A percentile compares a stretch with the other conserved stretches of the same genome.
Evolutionary conservation across 257 asterid genomes (phyloP).

Genomic region (Vinca minor): DNA sequence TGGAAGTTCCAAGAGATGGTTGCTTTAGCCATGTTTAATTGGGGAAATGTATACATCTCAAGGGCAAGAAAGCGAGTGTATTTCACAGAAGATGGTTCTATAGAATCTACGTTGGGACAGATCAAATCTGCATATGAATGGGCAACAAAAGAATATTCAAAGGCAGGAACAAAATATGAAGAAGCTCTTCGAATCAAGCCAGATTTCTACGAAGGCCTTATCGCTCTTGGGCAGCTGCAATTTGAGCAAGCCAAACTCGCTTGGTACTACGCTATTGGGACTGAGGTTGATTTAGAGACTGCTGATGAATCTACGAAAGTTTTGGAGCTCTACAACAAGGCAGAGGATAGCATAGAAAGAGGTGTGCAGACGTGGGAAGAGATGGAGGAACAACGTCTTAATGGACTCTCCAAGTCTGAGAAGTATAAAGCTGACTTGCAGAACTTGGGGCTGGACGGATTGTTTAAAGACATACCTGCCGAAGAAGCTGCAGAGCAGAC

Average conservation of each 20-base stretch:
- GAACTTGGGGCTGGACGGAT: conserved; percentile 54
- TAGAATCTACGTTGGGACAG: conserved; percentile 42
- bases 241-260: conserved; percentile 84
- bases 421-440: conserved; percentile 51
- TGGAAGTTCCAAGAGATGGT: conserved; percentile 79
- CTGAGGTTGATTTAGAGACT: conserved; percentile 42
- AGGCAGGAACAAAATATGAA: conserved; percentile 63
- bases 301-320: conserved; percentile 48
- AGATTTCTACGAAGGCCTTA: conserved; percentile 86
- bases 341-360: conserved; percentile 91
- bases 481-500: conserved; percentile 69
- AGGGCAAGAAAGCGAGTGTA: conserved; percentile 65
- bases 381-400: conserved; percentile 84
- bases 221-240: conserved; percentile 85
- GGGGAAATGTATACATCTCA: conserved; percentile 89
- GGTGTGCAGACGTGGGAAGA: conserved; percentile 94
- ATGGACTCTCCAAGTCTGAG: conserved; percentile 66
- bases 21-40: conserved; percentile 82
- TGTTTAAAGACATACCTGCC: conserved; percentile 42
- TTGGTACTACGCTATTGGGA: conserved; percentile 61
- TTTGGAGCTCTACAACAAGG: conserved; percentile 76
- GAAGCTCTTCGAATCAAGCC: conserved; percentile 77
- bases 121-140: conserved; percentile 62
- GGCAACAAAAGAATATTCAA: conserved; percentile 58
- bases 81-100: conserved; percentile 44